Percentiles rank a stretch among this genome's conserved stretches.
These are phyloP conservation scores for Russula ochroleuca DNA, from an alignment of 768 basidiomycete species.

Conservation along the genomic window DNA sequence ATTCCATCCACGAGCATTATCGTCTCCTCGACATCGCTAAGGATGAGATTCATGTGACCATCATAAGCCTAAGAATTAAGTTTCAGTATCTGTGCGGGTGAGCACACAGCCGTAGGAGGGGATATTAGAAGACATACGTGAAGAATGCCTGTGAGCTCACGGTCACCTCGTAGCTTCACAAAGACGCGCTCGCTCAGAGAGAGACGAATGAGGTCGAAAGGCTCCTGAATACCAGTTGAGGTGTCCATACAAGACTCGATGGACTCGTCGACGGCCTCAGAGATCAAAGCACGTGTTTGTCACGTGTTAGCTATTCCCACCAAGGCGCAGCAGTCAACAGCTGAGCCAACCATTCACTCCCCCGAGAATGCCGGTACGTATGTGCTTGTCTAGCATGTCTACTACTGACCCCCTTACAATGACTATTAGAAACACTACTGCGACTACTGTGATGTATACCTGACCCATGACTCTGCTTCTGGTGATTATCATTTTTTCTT, in stretches of 20 bases:
- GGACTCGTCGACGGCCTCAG: background rate
- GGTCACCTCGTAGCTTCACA: conserved; percentile 93
- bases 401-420: conserved; percentile 13
- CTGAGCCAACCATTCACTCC: background rate
- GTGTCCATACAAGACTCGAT: conserved; percentile 51
- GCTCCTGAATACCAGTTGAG: conserved; percentile 82
- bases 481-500: conserved; percentile 43
- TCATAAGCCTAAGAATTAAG: conserved; percentile 77
- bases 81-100: conserved; percentile 24
- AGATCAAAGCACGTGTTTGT: conserved; percentile 8
- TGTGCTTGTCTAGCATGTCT: conserved; percentile 10
- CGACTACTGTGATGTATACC: conserved; percentile 89
- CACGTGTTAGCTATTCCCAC: conserved; percentile 12
- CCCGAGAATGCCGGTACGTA: conserved; percentile 59
- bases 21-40: conserved; percentile 96
- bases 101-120: conserved; percentile 16
- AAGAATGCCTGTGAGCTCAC: conserved; percentile 85
- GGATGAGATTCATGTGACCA: conserved; percentile 99
- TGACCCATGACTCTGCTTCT: conserved; percentile 92
- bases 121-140: conserved; percentile 60
- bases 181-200: conserved; percentile 97
- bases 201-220: conserved; percentile 94
- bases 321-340: background rate
- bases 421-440: conserved; percentile 79
- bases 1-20: conserved; percentile 89